A percentile compares a stretch with the other conserved stretches of the same genome.
Evolutionary conservation across 1,139 yeast species (phyloP).

Genomic region (Geotrichum reessii): DNA sequence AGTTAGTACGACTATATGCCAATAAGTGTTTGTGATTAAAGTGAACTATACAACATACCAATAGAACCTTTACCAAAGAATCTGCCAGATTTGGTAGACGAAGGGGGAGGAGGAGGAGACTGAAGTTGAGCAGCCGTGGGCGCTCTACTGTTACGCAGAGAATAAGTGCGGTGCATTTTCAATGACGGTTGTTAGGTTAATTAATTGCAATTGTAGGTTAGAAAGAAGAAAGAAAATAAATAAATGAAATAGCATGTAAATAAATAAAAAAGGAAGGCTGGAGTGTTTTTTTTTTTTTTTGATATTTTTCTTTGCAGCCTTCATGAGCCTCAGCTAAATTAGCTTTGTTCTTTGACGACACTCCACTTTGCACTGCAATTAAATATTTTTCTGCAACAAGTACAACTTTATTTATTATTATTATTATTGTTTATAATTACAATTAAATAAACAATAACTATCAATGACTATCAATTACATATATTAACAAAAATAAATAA

Average conservation of each 20-base stretch:
- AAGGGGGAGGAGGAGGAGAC: conserved; percentile 91
- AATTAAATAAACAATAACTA: too few relatives aligned
- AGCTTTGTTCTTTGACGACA: not conserved
- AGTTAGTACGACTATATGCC: not conserved
- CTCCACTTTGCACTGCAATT: too few relatives aligned
- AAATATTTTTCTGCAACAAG: too few relatives aligned
- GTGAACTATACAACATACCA: conserved; percentile 36
- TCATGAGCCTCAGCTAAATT: not conserved
- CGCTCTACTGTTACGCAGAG: conserved; percentile 89
- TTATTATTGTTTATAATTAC: too few relatives aligned
- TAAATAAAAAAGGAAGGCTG: not conserved
- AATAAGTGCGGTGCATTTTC: conserved; percentile 94
- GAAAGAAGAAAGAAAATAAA: not conserved
- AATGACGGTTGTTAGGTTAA: not conserved
- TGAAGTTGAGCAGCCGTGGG: conserved; percentile 95
- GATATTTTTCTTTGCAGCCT: not conserved
- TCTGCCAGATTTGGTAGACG: conserved; percentile 75
- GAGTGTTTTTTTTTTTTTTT: not conserved
- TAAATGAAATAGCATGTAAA: not conserved
- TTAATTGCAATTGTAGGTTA: not conserved
- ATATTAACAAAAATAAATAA: too few relatives aligned
- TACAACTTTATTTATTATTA: too few relatives aligned
- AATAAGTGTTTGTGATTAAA: too few relatives aligned
- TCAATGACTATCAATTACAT: too few relatives aligned
- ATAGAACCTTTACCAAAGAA: conserved; percentile 90